Evolutionary conservation across 352 stramenopile genomes (phyloP).

Genomic region (Albugo laibachii): DNA sequence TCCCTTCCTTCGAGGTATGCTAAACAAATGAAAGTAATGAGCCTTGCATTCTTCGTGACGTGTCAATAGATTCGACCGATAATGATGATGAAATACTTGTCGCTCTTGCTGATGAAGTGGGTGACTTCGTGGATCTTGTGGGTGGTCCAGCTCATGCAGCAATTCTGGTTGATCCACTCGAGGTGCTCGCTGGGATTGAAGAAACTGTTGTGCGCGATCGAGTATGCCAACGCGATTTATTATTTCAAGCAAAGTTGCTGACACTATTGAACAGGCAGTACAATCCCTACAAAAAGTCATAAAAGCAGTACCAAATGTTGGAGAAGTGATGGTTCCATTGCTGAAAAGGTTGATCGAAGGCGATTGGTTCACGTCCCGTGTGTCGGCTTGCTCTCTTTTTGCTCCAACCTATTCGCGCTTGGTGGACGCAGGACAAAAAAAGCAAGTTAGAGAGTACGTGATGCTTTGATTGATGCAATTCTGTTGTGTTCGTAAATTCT

Average conservation of each 20-base stretch:
- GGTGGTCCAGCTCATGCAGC: conserved; percentile 42
- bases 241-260: neutral
- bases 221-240: conserved; percentile 6
- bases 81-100: conserved; percentile 89
- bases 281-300: conserved; percentile 57
- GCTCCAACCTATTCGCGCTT: conserved; percentile 48
- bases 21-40: neutral
- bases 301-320: conserved; percentile 31
- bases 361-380: conserved; percentile 79
- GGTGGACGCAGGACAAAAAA: conserved; percentile 34
- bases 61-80: conserved; percentile 49
- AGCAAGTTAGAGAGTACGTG: conserved; percentile 68
- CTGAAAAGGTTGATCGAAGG: conserved; percentile 58
- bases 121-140: conserved; percentile 77
- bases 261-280: conserved; percentile 17
- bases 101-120: conserved; percentile 79
- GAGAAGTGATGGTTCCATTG: conserved; percentile 49
- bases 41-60: neutral
- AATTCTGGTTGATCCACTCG: conserved; percentile 74
- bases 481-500: neutral
- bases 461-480: neutral
- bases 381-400: conserved; percentile 73
- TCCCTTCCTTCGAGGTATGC: conserved; percentile 66
- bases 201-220: conserved; percentile 87
- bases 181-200: conserved; percentile 82